Evolutionary conservation across 768 basidiomycete species (phyloP).

Genomic region (Coprinopsis strossmayeri): DNA sequence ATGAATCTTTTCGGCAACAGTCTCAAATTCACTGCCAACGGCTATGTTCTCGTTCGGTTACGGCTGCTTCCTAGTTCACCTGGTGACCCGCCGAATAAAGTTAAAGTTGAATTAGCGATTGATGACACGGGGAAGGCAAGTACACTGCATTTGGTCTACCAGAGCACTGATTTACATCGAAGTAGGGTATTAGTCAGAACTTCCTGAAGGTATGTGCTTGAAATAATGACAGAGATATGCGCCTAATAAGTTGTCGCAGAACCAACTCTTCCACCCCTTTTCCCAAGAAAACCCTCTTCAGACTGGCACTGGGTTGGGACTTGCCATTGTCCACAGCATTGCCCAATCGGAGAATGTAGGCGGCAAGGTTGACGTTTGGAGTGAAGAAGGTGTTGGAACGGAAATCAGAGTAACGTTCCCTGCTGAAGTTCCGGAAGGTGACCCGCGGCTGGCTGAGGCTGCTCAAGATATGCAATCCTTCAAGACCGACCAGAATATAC

Average conservation of each 20-base stretch:
- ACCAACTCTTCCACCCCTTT: conserved; percentile 95
- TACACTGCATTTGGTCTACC: neutral
- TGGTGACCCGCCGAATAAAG: conserved; percentile 47
- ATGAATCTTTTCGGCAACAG: conserved; percentile 97
- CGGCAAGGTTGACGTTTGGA: conserved; percentile 92
- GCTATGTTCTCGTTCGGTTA: conserved; percentile 81
- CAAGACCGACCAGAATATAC: conserved; percentile 29
- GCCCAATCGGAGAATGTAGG: conserved; percentile 78
- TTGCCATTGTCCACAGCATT: conserved; percentile 94
- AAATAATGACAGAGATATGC: neutral
- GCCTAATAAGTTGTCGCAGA: conserved; percentile 33
- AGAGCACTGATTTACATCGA: neutral
- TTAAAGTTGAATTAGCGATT: conserved; percentile 79
- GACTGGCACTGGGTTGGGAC: conserved; percentile 87
- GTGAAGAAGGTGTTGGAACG: conserved; percentile 83
- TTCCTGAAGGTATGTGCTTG: conserved; percentile 65
- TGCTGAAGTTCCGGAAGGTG: conserved; percentile 53
- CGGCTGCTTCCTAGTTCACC: conserved; percentile 60
- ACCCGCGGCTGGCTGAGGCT: conserved; percentile 13
- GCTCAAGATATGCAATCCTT: conserved; percentile 40
- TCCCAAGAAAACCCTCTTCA: conserved; percentile 95
- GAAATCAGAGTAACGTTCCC: conserved; percentile 85
- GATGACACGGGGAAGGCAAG: conserved; percentile 83
- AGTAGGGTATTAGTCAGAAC: conserved; percentile 82
- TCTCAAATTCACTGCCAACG: conserved; percentile 83